These are phyloP conservation scores for Angomonas ambiguus DNA, from an alignment of 208 protist genomes.

Conservation along the genomic window DNA sequence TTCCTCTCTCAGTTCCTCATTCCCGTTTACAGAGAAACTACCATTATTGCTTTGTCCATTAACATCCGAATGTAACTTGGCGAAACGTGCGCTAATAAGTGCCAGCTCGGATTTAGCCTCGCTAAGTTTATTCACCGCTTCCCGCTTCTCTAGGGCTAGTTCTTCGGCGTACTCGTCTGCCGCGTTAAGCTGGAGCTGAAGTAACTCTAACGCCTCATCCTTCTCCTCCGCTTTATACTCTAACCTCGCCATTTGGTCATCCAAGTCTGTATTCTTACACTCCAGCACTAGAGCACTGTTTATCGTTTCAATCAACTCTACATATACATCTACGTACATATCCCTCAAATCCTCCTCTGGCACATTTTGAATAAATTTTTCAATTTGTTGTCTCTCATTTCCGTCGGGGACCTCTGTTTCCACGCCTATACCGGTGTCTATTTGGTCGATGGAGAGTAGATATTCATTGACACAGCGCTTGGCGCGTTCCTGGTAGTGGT, in stretches of 20 bases:
- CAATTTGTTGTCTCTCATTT: background rate
- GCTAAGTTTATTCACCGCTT: conserved; percentile 21
- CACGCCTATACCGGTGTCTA: background rate
- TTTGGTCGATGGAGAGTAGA: background rate
- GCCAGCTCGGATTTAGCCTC: conserved; percentile 37
- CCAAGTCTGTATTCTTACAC: conserved; percentile 3
- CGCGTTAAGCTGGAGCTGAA: conserved; percentile 23
- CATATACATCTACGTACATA: background rate
- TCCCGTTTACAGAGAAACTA: too few species aligned
- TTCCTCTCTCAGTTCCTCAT: conserved; percentile 9
- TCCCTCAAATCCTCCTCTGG: background rate
- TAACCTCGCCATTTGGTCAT: conserved; percentile 17
- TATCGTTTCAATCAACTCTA: background rate
- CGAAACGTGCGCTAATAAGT: conserved; percentile 16
- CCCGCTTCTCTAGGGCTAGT: conserved; percentile 28
- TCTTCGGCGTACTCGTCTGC: conserved; percentile 20
- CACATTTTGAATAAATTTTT: background rate
- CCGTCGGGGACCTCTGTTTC: background rate
- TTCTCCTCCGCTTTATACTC: conserved; percentile 17
- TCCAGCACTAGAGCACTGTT: background rate
- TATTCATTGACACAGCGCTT: background rate
- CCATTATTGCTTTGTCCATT: too few species aligned
- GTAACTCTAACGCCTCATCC: conserved; percentile 24
- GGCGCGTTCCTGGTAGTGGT: background rate
- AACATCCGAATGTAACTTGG: conserved; percentile 15